Percentiles rank a stretch among this genome's conserved stretches.
Evolutionary conservation across 192 early-diverging fungal species (phyloP).

Genomic region (Coemansia sp.): DNA sequence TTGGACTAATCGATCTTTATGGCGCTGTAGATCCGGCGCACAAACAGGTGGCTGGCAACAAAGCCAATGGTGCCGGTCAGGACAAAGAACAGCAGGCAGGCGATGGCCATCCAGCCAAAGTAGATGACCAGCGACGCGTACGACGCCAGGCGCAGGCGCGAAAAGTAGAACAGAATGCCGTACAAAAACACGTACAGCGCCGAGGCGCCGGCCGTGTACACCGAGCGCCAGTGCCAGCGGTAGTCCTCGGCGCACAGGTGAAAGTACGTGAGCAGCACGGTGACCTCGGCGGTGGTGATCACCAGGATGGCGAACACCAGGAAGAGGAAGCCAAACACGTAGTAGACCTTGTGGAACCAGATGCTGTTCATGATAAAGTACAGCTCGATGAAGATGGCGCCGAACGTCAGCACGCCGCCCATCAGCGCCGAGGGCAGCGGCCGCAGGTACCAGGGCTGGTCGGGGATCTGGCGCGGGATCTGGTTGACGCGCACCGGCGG

Average conservation of each 20-base stretch:
- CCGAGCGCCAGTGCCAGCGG: constrained; percentile 85
- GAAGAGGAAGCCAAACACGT: constrained; percentile 90
- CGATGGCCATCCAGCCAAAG: constrained; percentile 83
- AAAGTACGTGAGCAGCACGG: constrained; percentile 86
- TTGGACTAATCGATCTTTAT: constrained; percentile 85
- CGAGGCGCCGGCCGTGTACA: constrained; percentile 80
- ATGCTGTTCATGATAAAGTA: constrained; percentile 96
- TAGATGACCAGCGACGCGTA: constrained; percentile 76
- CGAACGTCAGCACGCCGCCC: constrained; percentile 87
- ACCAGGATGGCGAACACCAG: constrained; percentile 82
- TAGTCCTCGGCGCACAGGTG: constrained; percentile 84
- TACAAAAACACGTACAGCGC: constrained; percentile 87
- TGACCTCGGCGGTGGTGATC: constrained; percentile 79
- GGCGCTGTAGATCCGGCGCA: constrained; percentile 75
- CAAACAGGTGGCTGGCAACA: constrained; percentile 70
- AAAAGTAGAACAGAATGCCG: constrained; percentile 80
- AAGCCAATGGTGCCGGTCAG: constrained; percentile 79
- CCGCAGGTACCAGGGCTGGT: constrained; percentile 75
- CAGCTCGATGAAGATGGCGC: constrained; percentile 91
- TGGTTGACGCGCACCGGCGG: constrained; percentile 85
- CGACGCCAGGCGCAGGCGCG: constrained; percentile 72
- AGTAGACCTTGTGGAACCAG: constrained; percentile 91
- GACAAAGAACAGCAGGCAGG: constrained; percentile 71
- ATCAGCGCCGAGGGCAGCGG: constrained; percentile 68
- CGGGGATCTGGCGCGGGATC: constrained; percentile 91